Evolutionary conservation across 768 basidiomycete genomes (phyloP), one percentile per base, ranked within the genome.

Genomic region (Daedaleopsis nitida): DNA sequence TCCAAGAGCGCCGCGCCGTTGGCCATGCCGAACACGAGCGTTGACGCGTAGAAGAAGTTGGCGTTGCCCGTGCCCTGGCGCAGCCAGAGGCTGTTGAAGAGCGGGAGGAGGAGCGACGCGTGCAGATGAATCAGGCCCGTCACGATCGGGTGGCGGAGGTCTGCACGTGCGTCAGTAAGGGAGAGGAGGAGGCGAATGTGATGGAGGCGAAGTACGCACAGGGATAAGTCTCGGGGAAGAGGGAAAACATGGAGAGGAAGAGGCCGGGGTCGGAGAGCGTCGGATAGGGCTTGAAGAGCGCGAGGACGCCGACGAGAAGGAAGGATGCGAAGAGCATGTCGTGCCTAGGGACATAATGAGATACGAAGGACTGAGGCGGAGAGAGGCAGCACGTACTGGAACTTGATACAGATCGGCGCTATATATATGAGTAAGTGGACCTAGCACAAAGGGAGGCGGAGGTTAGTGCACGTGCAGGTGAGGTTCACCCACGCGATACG

Each of bases 21-120:
- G 3, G 88, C 90, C 65, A 94, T 82, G 0, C 94, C 95, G 73
- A 95, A 94, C 16, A 99, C 96, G 62, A 98, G 80, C 2, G 95
- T 98, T 4, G 90, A 88, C 0, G 97, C 97, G 68, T 98, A 99
- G 77, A 92, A 98, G 76, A 99, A 99, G 73, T 98, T 98, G 49
- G 96, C 95, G 69, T 99, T 98, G 2, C 94, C 97, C 6, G 94
- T 92, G 1, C 94, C 95, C 58, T 94, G 89, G 10, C 79, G 80
- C 7, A 98, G 83, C 96, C 97, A 99, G 1, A 98, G 78, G 60
- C 92, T 84, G 69, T 96, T 87, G 74, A 98, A 96, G 34, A 97
- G 80, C 0, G 96, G 96, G 59, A 98, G 82, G 21, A 98, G 86
- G 19, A 94, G 80, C 1, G 87, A 81, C 2, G 96, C 87, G 68